Evolutionary conservation across 2,329 filamentous ascomycete species (phyloP).

Genomic region (Seiridium unicorne): DNA sequence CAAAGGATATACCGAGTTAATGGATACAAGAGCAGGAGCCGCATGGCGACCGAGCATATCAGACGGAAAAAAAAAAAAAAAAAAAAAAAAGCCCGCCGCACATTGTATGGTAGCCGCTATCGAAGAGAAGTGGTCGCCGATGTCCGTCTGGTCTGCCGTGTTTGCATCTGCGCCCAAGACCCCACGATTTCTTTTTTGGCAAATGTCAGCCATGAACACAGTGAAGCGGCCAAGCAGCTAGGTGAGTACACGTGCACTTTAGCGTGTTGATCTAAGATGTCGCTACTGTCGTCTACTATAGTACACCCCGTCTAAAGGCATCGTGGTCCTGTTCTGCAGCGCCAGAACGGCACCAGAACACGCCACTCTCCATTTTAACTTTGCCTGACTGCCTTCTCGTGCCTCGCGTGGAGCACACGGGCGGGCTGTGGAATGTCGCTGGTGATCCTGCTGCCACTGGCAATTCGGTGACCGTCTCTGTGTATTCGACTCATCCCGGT

Average conservation of each 20-base stretch:
- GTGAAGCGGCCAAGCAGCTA: constrained; percentile 11
- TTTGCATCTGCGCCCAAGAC: not conserved
- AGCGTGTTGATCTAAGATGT: not conserved
- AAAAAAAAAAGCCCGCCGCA: not conserved
- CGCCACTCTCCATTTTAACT: not conserved
- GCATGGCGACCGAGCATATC: not conserved
- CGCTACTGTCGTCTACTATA: constrained; percentile 9
- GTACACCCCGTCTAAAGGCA: not conserved
- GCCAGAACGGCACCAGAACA: constrained; percentile 8
- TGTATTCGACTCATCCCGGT: too few species aligned
- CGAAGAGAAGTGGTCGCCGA: not conserved
- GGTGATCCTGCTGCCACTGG: not conserved
- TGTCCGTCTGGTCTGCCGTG: not conserved
- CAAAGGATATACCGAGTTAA: too few species aligned
- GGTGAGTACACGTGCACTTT: constrained; percentile 15
- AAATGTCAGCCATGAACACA: constrained; percentile 7
- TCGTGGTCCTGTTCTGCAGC: not conserved
- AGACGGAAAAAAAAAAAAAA: not conserved
- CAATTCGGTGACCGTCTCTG: not conserved
- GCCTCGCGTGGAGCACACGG: not conserved
- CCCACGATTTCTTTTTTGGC: not conserved
- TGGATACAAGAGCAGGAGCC: not conserved
- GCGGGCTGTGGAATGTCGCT: not conserved
- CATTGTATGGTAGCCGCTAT: too few species aligned
- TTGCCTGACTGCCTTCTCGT: not conserved